These are phyloP conservation scores for Solanum hybrid DNA, from an alignment of 305 asterid species.

Conservation along the genomic window DNA sequence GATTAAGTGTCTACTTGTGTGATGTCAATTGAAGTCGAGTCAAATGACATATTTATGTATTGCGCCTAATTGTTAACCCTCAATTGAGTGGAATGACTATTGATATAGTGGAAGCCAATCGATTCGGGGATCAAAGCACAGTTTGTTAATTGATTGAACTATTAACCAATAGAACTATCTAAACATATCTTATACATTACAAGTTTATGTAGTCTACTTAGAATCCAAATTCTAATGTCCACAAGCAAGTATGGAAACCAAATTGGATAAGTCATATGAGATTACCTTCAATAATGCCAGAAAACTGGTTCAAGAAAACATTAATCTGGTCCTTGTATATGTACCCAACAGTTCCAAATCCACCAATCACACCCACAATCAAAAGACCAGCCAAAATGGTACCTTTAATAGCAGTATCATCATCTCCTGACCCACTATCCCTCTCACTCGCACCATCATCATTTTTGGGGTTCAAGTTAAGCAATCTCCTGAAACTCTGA, in stretches of 20 bases:
- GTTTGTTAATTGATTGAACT: neutral
- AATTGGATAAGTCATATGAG: constrained; percentile 1
- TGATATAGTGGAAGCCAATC: neutral
- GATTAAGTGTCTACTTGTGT: neutral
- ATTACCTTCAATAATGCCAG: constrained; percentile 73
- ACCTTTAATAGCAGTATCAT: constrained; percentile 56
- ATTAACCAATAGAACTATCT: neutral
- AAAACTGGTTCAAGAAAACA: constrained; percentile 70
- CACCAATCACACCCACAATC: constrained; percentile 82
- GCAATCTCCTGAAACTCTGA: constrained; percentile 25
- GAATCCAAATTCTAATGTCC: neutral
- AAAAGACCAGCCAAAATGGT: constrained; percentile 84
- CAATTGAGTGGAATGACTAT: neutral
- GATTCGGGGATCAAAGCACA: neutral
- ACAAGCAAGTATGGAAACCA: neutral
- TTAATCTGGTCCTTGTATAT: constrained; percentile 79
- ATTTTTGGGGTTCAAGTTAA: constrained; percentile 48
- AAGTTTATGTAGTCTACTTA: neutral
- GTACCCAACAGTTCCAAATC: constrained; percentile 79
- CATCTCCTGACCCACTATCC: constrained; percentile 3
- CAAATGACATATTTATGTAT: neutral
- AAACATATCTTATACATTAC: neutral
- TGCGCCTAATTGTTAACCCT: neutral
- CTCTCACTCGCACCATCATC: constrained; percentile 27
- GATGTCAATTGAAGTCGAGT: neutral